These are phyloP conservation scores for Macrolepiota fuliginosa DNA, from an alignment of 768 basidiomycete genomes.

Conservation along the genomic window DNA sequence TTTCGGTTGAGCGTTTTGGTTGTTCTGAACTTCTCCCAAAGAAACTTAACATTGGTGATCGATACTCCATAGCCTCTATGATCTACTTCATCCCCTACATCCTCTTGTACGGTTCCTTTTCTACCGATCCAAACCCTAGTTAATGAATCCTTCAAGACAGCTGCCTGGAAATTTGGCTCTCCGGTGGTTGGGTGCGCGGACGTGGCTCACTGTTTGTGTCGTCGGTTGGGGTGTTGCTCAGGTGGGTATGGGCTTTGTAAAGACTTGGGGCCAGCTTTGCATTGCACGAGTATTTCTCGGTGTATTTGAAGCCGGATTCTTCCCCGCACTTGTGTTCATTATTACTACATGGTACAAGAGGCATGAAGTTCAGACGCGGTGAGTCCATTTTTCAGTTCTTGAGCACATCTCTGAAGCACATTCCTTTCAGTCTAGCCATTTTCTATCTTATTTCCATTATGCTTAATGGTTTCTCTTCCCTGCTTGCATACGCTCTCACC, in stretches of 20 bases:
- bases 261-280: slow-evolving; percentile 25
- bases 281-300: slow-evolving; percentile 26
- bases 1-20: neutral
- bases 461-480: slow-evolving; percentile 26
- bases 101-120: slow-evolving; percentile 25
- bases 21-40: slow-evolving; percentile 8
- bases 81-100: slow-evolving; percentile 36
- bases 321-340: slow-evolving; percentile 39
- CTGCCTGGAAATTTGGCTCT: slow-evolving; percentile 28
- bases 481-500: slow-evolving; percentile 28
- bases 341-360: slow-evolving; percentile 42
- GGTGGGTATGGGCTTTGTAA: slow-evolving; percentile 31
- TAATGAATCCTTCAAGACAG: slow-evolving; percentile 16
- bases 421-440: slow-evolving; percentile 22
- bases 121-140: neutral
- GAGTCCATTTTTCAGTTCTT: neutral
- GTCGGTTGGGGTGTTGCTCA: slow-evolving; percentile 30
- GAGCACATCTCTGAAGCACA: neutral
- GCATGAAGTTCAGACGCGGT: slow-evolving; percentile 40
- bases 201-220: slow-evolving; percentile 27
- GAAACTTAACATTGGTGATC: slow-evolving; percentile 28
- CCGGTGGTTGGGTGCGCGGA: slow-evolving; percentile 25
- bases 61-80: slow-evolving; percentile 32
- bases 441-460: slow-evolving; percentile 31
- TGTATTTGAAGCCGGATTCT: slow-evolving; percentile 37